Percentiles rank a stretch among this genome's conserved stretches.
These are phyloP conservation scores for Ambrosia hybrid DNA, from an alignment of 140 eudicot genomes.

Conservation along the genomic window DNA sequence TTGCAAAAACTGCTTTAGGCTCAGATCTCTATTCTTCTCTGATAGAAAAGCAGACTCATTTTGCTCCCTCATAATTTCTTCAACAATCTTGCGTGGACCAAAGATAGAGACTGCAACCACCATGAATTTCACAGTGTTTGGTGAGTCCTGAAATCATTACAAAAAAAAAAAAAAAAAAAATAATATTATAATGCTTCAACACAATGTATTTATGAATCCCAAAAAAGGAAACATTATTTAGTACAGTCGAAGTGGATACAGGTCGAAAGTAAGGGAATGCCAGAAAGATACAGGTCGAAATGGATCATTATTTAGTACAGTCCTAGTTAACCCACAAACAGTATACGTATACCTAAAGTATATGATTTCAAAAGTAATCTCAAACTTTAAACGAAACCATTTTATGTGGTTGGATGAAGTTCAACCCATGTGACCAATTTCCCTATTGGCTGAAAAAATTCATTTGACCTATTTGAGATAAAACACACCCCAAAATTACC, in stretches of 20 bases:
- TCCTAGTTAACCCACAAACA: neutral
- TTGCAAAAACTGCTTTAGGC: constrained; percentile 52
- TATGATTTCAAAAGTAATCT: neutral
- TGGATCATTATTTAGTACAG: neutral
- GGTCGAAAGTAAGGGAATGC: neutral
- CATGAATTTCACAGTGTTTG: constrained; percentile 51
- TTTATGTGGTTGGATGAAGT: neutral
- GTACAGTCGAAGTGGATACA: no score
- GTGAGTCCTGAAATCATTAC: constrained; percentile 61
- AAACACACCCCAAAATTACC: neutral
- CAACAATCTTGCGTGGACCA: constrained; percentile 65
- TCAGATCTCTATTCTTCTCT: constrained; percentile 31
- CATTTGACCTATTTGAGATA: neutral
- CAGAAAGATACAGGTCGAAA: neutral
- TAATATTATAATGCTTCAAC: neutral
- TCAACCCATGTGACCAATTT: no score
- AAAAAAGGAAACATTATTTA: neutral
- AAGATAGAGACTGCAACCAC: constrained; percentile 54
- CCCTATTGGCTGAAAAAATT: no score
- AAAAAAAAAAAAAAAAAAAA: constrained; percentile 14
- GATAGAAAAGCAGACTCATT: constrained; percentile 17
- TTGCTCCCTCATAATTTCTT: constrained; percentile 39
- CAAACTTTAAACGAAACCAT: neutral
- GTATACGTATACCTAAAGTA: neutral
- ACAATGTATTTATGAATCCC: neutral